A percentile compares a stretch with the other conserved stretches of the same genome.
Conservation (phyloP, 495 filamentous ascomycete species). For the Annulohypoxylon bovei region DNA sequence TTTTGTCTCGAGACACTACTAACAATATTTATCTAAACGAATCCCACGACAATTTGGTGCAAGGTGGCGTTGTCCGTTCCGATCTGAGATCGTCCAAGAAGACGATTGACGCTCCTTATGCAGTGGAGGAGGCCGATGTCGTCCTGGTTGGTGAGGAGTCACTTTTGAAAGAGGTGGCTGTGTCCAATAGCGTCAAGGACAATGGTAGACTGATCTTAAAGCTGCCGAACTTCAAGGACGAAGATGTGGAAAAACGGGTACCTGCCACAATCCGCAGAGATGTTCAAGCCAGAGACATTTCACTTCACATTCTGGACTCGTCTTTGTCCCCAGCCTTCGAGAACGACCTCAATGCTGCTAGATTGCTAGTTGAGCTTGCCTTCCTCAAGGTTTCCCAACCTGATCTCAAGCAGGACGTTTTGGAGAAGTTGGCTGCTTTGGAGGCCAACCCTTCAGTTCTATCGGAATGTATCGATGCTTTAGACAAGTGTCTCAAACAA, state of each 20-base stretch:
- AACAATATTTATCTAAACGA: conserved; percentile 81
- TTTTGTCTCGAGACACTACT: conserved; percentile 77
- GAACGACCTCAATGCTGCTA: conserved; percentile 64
- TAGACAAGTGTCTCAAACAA: conserved; percentile 74
- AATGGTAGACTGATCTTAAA: conserved; percentile 79
- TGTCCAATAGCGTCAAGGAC: conserved; percentile 74
- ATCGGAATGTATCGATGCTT: conserved; percentile 68
- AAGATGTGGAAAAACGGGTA: conserved; percentile 90
- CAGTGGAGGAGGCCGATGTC: conserved; percentile 80
- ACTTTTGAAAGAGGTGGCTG: conserved; percentile 77
- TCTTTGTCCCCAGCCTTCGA: conserved; percentile 69
- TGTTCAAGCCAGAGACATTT: conserved; percentile 71
- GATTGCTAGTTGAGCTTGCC: conserved; percentile 74
- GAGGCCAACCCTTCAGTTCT: conserved; percentile 60
- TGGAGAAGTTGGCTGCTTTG: conserved; percentile 45
- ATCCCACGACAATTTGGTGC: conserved; percentile 83
- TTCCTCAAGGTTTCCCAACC: conserved; percentile 80
- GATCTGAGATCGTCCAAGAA: conserved; percentile 87
- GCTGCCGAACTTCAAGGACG: conserved; percentile 79
- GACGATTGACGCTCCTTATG: conserved; percentile 83
- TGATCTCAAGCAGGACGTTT: conserved; percentile 63
- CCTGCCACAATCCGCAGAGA: conserved; percentile 70
- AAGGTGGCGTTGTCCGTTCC: conserved; percentile 84
- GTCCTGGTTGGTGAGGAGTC: conserved; percentile 80
- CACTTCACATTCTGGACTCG: conserved; percentile 79